phyloP scores from a whole-genome alignment of 2,329 filamentous ascomycete genomes.

The Beauveria scarabaeidicola region DNA sequence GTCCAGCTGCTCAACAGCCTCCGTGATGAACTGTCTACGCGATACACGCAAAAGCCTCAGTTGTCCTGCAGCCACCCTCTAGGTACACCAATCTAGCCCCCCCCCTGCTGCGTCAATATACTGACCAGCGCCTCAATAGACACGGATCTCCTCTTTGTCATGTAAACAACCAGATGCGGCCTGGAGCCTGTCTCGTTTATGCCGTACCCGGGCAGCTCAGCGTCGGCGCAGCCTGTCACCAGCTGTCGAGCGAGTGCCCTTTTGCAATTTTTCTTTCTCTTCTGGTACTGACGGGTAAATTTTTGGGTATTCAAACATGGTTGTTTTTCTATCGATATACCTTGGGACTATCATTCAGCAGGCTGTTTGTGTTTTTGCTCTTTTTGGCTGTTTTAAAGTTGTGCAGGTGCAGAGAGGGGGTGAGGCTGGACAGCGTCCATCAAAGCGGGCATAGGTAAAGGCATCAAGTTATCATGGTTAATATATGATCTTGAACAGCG shows the following conservation, averaged over 20 bases:
- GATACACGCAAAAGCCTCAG: conserved; percentile 93
- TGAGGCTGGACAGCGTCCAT: background rate
- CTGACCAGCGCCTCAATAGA: conserved; percentile 31
- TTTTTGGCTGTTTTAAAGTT: background rate
- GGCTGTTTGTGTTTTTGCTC: background rate
- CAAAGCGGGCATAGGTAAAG: background rate
- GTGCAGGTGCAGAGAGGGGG: background rate
- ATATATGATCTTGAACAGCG: background rate
- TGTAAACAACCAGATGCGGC: conserved; percentile 32
- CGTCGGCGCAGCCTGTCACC: background rate
- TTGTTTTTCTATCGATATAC: conserved; percentile 3
- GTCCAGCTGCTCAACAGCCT: conserved; percentile 95
- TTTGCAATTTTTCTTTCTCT: background rate
- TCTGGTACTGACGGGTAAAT: background rate
- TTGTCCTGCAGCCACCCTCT: conserved; percentile 94
- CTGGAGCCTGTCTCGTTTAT: background rate
- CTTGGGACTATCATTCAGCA: conserved; percentile 4
- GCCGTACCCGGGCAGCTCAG: background rate
- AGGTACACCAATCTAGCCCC: conserved; percentile 49
- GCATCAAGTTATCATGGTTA: background rate
- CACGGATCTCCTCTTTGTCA: conserved; percentile 54
- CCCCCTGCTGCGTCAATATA: conserved; percentile 17
- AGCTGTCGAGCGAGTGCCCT: background rate
- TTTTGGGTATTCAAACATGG: conserved; percentile 7
- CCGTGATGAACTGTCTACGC: conserved; percentile 77